These are phyloP conservation scores for Caryopteris hybrid DNA, from an alignment of 305 asterid species.

Conservation along the genomic window DNA sequence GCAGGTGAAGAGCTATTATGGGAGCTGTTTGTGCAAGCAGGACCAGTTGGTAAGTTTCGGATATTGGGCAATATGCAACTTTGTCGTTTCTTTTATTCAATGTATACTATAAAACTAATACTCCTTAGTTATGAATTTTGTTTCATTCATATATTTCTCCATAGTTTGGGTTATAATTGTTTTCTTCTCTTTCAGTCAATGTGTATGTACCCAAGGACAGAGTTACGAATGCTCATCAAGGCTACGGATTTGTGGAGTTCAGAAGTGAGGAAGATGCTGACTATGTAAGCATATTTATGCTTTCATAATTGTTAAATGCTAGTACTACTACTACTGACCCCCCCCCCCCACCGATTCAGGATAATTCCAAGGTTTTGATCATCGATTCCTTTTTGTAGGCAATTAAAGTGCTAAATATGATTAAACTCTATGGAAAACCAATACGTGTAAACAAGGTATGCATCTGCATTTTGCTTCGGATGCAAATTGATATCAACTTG, in stretches of 20 bases:
- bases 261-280: slow-evolving; percentile 98
- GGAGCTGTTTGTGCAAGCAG: slow-evolving; percentile 96
- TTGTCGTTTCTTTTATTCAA: neutral
- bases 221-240: slow-evolving; percentile 92
- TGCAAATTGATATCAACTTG: neutral
- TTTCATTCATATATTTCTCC: neutral
- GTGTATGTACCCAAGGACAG: slow-evolving; percentile 97
- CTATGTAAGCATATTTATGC: slow-evolving; percentile 47
- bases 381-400: slow-evolving; percentile 48
- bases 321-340: neutral
- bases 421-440: slow-evolving; percentile 80
- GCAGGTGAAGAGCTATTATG: slow-evolving; percentile 81
- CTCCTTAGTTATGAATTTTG: neutral
- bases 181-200: slow-evolving; percentile 48
- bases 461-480: neutral
- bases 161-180: slow-evolving; percentile 2
- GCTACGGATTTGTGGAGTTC: slow-evolving; percentile 93
- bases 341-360: no score
- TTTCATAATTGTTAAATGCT: neutral
- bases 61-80: slow-evolving; percentile 1
- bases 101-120: neutral
- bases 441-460: slow-evolving; percentile 87
- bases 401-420: slow-evolving; percentile 88
- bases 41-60: slow-evolving; percentile 75
- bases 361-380: neutral